phyloP scores from a whole-genome alignment of 2,329 filamentous ascomycete genomes.

The Fusarium nanum region DNA sequence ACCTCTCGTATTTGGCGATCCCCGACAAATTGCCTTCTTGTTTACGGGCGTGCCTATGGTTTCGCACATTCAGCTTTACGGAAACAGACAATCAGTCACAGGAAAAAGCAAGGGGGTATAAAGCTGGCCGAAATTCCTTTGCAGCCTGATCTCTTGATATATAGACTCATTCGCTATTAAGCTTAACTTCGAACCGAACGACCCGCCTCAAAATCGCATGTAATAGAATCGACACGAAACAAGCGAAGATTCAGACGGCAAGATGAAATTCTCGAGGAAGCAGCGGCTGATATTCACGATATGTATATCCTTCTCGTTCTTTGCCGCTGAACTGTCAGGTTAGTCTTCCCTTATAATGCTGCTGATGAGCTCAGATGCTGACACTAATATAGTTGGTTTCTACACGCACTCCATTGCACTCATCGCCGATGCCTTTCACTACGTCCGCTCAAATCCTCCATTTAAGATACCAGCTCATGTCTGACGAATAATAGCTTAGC shows the following conservation, averaged over 20 bases:
- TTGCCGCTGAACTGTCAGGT: constrained; percentile 64
- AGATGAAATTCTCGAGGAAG: constrained; percentile 50
- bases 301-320: constrained; percentile 62
- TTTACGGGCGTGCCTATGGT: constrained; percentile 9
- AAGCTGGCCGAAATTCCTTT: not conserved
- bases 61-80: constrained; percentile 8
- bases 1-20: not conserved
- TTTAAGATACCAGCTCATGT: not conserved
- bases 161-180: not conserved
- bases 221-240: not conserved
- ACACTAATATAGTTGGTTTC: constrained; percentile 66
- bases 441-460: constrained; percentile 51
- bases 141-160: not conserved
- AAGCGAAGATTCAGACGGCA: not conserved
- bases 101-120: not conserved
- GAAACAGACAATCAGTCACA: constrained; percentile 18
- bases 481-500: constrained; percentile 64
- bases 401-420: constrained; percentile 78
- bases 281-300: constrained; percentile 62
- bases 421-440: constrained; percentile 83
- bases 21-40: constrained; percentile 14
- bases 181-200: not conserved
- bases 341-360: constrained; percentile 12
- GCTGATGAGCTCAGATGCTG: not conserved
- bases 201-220: not conserved